Percentiles rank a stretch among this genome's conserved stretches.
Evolutionary conservation across 495 filamentous ascomycete genomes (phyloP).

Genomic region (Lineolata rhizophorae): DNA sequence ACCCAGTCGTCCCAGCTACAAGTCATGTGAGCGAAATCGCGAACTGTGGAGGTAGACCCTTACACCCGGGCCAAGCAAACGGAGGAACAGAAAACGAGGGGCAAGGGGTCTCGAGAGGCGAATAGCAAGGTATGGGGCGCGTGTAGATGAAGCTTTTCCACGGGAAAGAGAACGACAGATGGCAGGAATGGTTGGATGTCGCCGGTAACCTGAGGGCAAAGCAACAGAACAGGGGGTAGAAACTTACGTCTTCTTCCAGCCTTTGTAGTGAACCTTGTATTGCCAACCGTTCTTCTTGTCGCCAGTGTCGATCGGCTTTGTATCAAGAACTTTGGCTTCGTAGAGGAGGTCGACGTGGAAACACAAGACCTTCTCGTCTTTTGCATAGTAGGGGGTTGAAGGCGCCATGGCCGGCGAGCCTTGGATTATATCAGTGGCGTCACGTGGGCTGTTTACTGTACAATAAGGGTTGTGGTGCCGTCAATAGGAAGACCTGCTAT

Average conservation of each 20-base stretch:
- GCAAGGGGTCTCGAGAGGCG: too few relatives aligned
- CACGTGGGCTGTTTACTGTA: too few relatives aligned
- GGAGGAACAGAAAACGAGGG: too few relatives aligned
- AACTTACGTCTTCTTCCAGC: constrained; percentile 90
- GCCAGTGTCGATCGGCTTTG: constrained; percentile 34
- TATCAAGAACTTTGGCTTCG: constrained; percentile 83
- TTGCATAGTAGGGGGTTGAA: constrained; percentile 33
- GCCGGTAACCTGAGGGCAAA: too few relatives aligned
- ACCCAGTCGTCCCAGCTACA: constrained; percentile 96
- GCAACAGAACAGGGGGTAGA: constrained; percentile 3
- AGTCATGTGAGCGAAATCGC: not conserved
- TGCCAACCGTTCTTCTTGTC: constrained; percentile 55
- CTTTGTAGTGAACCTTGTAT: constrained; percentile 94
- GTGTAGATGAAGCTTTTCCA: too few relatives aligned
- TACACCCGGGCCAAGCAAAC: too few relatives aligned
- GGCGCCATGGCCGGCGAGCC: constrained; percentile 31
- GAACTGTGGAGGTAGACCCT: not conserved
- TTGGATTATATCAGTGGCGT: not conserved
- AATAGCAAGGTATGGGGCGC: too few relatives aligned
- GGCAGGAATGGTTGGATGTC: not conserved
- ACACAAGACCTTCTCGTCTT: constrained; percentile 87
- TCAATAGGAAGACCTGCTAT: too few relatives aligned
- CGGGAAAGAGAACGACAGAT: constrained; percentile 2
- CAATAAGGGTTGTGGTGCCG: too few relatives aligned
- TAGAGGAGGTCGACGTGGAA: constrained; percentile 95